Base-by-base conservation (phyloP, 805 yeast genomes). In the Kodamaea restingae region DNA sequence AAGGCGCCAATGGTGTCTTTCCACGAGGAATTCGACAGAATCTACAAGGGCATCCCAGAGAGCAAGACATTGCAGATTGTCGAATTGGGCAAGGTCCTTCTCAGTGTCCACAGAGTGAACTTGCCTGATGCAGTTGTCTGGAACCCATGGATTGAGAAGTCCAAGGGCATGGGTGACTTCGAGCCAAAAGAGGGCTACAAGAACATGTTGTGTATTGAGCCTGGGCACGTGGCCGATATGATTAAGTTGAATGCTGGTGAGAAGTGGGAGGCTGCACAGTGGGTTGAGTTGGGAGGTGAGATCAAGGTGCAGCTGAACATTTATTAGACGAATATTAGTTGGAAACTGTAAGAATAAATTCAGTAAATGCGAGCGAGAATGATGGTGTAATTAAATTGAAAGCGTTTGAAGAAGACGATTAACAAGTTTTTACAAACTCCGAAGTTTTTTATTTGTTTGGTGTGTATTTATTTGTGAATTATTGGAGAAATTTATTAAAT, bases 141-240 rank as follows among this genome's bases (percentile, higher is more conserved):
- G 98, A 93, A 93, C 62, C 98, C 98, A 26, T 93, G 98, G 98
- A 70, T 76, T 48, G 74, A 83, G 41, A 86, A 84, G 60, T 77
- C 93, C n/a, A 70, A 65, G 17, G 81, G 83, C 2, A 86, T 93
- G 91, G 81, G 70, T 30, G 98, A 93, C 64, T 93, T 91, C 54
- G 75, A 72, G 51, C 98, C 98, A 36, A 87, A 85, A 58, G 61
- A 64, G 39, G 98, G 96, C 4, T 93, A 71, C 68, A 73, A 79
- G 49, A 70, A 81, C 33, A 91, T 93, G 98, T 78, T 93, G 42
- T 93, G 98, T 65, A 76, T 93, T 41, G 98, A 93, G 63, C 95
- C 96, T 2, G 98, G 98, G 31, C 73, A 81, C 49, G 98, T 93
- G 28, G 72, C 76, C 42, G 79, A 81, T 34, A 83, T 84, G 55